Conservation (phyloP, 495 filamentous ascomycete species). For the Podospora sp. region DNA sequence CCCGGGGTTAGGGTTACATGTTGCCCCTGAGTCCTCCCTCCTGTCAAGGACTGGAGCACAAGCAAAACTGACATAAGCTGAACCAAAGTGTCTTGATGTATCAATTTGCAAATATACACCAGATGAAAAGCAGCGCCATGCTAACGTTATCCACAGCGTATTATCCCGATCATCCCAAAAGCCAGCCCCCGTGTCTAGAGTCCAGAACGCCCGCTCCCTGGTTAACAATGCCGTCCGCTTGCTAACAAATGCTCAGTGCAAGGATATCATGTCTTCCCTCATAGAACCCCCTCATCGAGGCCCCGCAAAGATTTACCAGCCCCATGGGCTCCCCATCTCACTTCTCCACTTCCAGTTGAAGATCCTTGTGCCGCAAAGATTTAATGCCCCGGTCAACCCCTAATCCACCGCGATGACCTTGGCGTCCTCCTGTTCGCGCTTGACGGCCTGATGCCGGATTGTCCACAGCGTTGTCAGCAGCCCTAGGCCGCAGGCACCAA, state of each 20-base stretch:
- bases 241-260: not conserved
- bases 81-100: not conserved
- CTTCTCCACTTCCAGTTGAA: not conserved
- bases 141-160: not conserved
- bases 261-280: not conserved
- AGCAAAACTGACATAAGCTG: not conserved
- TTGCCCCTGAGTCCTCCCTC: not conserved
- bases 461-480: slow-evolving; percentile 71
- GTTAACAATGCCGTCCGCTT: not conserved
- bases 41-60: not conserved
- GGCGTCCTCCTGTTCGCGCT: slow-evolving; percentile 36
- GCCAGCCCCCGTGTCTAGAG: not conserved
- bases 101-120: not conserved
- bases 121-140: not conserved
- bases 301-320: not conserved
- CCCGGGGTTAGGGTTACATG: not conserved
- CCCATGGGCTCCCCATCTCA: not conserved
- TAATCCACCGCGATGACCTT: slow-evolving; percentile 42
- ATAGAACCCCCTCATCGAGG: not conserved
- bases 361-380: not conserved
- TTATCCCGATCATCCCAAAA: not conserved
- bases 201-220: not conserved
- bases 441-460: slow-evolving; percentile 65
- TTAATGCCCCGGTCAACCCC: not conserved
- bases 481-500: slow-evolving; percentile 70